phyloP scores from a whole-genome alignment of 345 rosid genomes.

The Gossypium thurberi region DNA sequence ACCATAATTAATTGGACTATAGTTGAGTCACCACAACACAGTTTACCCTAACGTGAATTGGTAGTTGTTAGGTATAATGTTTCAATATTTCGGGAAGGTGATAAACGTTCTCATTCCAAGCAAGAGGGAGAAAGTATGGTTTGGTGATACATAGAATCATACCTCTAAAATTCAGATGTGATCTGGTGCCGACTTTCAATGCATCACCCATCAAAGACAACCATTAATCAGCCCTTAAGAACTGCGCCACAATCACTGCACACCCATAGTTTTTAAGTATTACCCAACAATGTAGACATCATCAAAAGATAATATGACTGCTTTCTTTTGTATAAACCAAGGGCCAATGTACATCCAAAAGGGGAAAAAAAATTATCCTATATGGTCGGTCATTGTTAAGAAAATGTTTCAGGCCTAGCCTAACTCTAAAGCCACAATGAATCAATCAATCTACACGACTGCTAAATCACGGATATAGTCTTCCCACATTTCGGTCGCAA shows the following conservation, averaged over 20 bases:
- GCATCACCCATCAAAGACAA: background rate
- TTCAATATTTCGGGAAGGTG: too few relatives aligned
- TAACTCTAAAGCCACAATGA: conserved; percentile 15
- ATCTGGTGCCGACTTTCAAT: background rate
- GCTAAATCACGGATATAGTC: conserved; percentile 46
- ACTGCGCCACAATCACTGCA: background rate
- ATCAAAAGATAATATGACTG: background rate
- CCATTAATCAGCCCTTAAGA: background rate
- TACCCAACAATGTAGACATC: background rate
- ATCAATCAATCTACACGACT: conserved; percentile 30
- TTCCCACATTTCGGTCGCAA: conserved; percentile 64
- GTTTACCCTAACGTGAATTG: too few relatives aligned
- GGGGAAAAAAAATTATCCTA: background rate
- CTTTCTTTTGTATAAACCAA: conserved; percentile 23
- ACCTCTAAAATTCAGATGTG: background rate
- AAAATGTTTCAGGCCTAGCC: conserved; percentile 17
- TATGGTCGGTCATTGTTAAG: conserved; percentile 5
- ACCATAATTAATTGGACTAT: too few relatives aligned
- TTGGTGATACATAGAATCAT: background rate
- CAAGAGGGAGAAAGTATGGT: background rate
- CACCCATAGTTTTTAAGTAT: background rate
- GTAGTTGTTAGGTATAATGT: too few relatives aligned
- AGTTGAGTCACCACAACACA: too few relatives aligned
- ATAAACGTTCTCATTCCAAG: background rate
- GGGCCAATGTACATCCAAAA: conserved; percentile 24